A percentile compares a stretch with the other conserved stretches of the same genome.
phyloP scores from a whole-genome alignment of 495 filamentous ascomycete species.

The Xylona heveae region DNA sequence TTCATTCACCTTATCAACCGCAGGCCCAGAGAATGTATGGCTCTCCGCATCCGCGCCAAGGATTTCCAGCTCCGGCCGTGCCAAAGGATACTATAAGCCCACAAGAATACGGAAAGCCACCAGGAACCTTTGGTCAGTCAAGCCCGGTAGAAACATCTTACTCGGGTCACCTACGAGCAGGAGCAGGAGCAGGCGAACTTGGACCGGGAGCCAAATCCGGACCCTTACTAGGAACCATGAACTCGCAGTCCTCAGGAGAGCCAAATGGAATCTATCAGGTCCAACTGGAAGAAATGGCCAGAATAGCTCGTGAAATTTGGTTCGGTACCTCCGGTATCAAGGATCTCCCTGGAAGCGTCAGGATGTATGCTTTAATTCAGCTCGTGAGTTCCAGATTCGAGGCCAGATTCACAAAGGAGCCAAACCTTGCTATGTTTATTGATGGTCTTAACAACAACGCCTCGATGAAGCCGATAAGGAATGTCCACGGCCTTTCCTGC shows the following conservation, averaged over 20 bases:
- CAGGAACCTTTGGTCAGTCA: too few relatives aligned
- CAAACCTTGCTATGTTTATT: conserved; percentile 36
- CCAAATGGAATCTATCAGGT: conserved; percentile 20
- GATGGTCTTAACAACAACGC: conserved; percentile 43
- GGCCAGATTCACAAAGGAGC: conserved; percentile 29
- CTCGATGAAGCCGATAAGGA: conserved; percentile 44
- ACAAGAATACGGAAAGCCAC: too few relatives aligned
- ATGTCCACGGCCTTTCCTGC: conserved; percentile 40
- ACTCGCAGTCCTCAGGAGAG: conserved; percentile 4
- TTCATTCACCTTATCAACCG: not conserved
- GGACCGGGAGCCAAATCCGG: not conserved
- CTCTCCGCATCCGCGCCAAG: conserved; percentile 1
- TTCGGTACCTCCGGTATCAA: conserved; percentile 32
- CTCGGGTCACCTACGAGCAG: too few relatives aligned
- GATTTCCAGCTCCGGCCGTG: not conserved
- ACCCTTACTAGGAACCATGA: not conserved
- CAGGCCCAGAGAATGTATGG: not conserved
- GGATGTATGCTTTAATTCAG: conserved; percentile 40
- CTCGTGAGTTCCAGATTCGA: conserved; percentile 33
- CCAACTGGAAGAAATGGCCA: conserved; percentile 35
- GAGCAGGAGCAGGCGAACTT: too few relatives aligned
- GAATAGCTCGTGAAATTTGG: conserved; percentile 40
- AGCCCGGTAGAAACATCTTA: too few relatives aligned
- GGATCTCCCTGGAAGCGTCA: conserved; percentile 37
- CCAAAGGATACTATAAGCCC: too few relatives aligned